A percentile compares a stretch with the other conserved stretches of the same genome.
phyloP scores from a whole-genome alignment of 441 rosid species.

The Cnidoscolus chayamansa region DNA sequence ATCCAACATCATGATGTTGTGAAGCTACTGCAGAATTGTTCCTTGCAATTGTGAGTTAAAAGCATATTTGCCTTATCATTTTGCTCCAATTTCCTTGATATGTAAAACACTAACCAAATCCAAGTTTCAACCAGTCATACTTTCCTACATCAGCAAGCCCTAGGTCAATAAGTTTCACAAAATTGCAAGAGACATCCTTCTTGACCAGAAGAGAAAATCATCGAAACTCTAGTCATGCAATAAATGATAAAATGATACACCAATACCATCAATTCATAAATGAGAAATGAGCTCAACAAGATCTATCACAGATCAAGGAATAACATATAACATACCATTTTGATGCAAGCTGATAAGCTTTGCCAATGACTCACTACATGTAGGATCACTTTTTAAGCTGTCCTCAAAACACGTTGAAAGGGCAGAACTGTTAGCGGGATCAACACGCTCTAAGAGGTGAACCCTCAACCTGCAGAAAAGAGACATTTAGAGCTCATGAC shows the following conservation, averaged over 20 bases:
- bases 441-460: constrained; percentile 50
- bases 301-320: not conserved
- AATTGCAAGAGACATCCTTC: not conserved
- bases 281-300: not conserved
- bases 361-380: constrained; percentile 47
- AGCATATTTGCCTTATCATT: not conserved
- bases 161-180: not conserved
- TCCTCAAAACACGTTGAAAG: constrained; percentile 61
- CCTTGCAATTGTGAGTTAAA: not conserved
- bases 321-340: constrained; percentile 33
- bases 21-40: not conserved
- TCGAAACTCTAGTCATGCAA: not conserved
- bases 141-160: not conserved
- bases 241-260: not conserved
- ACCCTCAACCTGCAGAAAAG: constrained; percentile 54
- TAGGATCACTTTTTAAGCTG: constrained; percentile 66
- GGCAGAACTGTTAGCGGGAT: constrained; percentile 30
- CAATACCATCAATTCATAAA: not conserved
- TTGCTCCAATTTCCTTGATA: not conserved
- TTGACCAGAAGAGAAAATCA: not conserved
- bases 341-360: constrained; percentile 61
- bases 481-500: constrained; percentile 1
- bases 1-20: not conserved
- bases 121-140: not conserved
- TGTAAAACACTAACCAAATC: not conserved